Evolutionary conservation across 164 flowering plant genomes (phyloP).

Genomic region (Chimonanthus salicifolius): DNA sequence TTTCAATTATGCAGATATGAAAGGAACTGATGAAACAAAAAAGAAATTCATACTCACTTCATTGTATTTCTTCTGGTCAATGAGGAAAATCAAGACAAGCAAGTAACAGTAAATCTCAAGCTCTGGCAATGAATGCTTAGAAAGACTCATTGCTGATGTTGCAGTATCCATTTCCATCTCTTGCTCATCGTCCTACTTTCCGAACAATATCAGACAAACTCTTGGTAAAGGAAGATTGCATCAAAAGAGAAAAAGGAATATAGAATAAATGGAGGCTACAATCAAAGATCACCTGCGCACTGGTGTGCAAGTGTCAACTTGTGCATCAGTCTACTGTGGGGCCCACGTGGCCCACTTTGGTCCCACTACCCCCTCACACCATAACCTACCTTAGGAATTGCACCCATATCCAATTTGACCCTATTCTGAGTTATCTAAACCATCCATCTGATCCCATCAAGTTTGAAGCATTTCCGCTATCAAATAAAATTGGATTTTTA

Average conservation of each 20-base stretch:
- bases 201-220: slow-evolving; percentile 3
- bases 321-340: too few relatives aligned
- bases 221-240: neutral
- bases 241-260: neutral
- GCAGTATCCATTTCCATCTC: slow-evolving; percentile 95
- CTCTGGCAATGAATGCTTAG: slow-evolving; percentile 70
- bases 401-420: too few relatives aligned
- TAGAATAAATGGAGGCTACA: neutral
- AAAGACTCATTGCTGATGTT: slow-evolving; percentile 44
- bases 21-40: neutral
- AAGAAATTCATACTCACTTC: slow-evolving; percentile 45
- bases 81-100: slow-evolving; percentile 72
- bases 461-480: too few relatives aligned
- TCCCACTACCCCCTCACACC: too few relatives aligned
- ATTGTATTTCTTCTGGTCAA: slow-evolving; percentile 74
- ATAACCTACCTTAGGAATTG: too few relatives aligned
- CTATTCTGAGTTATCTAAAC: too few relatives aligned
- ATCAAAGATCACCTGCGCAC: too few relatives aligned
- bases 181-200: slow-evolving; percentile 63
- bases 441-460: too few relatives aligned
- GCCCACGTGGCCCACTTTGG: too few relatives aligned
- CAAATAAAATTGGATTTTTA: too few relatives aligned
- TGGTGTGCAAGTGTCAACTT: too few relatives aligned
- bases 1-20: neutral
- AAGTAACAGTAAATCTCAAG: slow-evolving; percentile 80